Evolutionary conservation across 371 early-diverging fungal genomes (phyloP), one percentile per base, ranked within the genome.

Genomic region (Modicella reniformis): DNA sequence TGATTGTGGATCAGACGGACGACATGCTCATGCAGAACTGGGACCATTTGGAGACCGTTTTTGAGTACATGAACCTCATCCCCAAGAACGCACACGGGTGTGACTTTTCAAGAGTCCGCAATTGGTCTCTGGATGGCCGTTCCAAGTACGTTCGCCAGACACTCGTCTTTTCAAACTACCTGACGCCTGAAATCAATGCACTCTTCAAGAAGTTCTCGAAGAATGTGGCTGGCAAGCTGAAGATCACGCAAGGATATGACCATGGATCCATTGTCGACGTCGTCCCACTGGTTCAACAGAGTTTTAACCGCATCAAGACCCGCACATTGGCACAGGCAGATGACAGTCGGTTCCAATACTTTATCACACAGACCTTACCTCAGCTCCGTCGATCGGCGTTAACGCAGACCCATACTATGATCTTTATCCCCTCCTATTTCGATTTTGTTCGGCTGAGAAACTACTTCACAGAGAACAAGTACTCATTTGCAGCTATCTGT

Each of bases 11-110:
- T 80, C 92, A 93, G 72, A 84, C 93, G 26, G 93, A 96, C 48
- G 87, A 91, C 34, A 83, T 98, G 62, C 72, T 93, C 67, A 98
- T 97, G 98, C 99, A 99, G 75, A 99, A 98, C 84, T 97, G 97
- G 98, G 98, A 98, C 62, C 97, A 99, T 68, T 83, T 97, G 50
- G 83, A 88, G 80, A 92, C 93, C 64, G 74, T 96, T 5, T 92
- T 96, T 52, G 84, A 91, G 13, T 86, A 92, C 71, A 55, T 96
- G 69, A 98, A 98, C 72, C 56, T 86, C 61, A 93, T 92, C 19
- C 98, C 99, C 13, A 93, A 90, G 55, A 86, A 93, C 59, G 80
- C 91, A 1, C 96, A 95, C 59, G 96, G 91, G 15, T 94, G 95
- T 74, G 98, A 99, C 83, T 97, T 98, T 83, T 96, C 97, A 0